Evolutionary conservation across 345 rosid genomes (phyloP).

Genomic region (Camelina neglecta): DNA sequence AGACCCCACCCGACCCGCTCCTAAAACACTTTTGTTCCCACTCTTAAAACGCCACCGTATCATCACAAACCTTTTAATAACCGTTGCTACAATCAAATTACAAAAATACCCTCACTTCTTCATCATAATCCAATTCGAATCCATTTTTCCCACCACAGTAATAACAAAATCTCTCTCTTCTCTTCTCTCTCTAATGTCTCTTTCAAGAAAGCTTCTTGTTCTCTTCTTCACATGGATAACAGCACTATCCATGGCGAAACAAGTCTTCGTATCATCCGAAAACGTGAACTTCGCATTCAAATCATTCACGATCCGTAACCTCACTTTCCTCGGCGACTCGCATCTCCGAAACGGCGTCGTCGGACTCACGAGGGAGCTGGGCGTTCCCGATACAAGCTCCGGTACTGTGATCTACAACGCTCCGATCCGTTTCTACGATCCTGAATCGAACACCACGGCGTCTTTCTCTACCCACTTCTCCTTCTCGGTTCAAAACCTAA

Average conservation of each 20-base stretch:
- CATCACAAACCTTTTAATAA: not conserved
- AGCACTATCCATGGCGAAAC: slow-evolving; percentile 40
- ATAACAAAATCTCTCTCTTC: not conserved
- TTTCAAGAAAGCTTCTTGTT: slow-evolving; percentile 56
- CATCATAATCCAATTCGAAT: slow-evolving; percentile 53
- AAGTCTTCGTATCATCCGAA: slow-evolving; percentile 34
- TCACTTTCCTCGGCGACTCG: slow-evolving; percentile 93
- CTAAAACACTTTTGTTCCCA: not conserved
- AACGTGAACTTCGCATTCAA: slow-evolving; percentile 59
- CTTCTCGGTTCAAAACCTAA: slow-evolving; percentile 65
- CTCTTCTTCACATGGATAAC: slow-evolving; percentile 43
- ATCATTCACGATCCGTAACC: slow-evolving; percentile 66
- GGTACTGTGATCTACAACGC: slow-evolving; percentile 72
- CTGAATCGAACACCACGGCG: slow-evolving; percentile 72
- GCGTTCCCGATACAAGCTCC: slow-evolving; percentile 87
- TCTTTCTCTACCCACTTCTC: slow-evolving; percentile 83
- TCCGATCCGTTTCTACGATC: slow-evolving; percentile 75
- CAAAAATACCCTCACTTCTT: slow-evolving; percentile 36
- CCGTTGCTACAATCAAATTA: slow-evolving; percentile 44
- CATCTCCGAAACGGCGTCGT: slow-evolving; percentile 76
- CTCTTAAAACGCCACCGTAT: slow-evolving; percentile 16
- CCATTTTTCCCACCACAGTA: slow-evolving; percentile 52
- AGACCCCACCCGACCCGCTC: slow-evolving; percentile 47
- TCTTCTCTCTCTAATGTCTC: slow-evolving; percentile 31
- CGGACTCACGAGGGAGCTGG: slow-evolving; percentile 83